Percentiles rank a stretch among this genome's conserved stretches.
Conservation (phyloP, 1,284 basidiomycete genomes). For the Tilletiopsis washingtonensis region DNA sequence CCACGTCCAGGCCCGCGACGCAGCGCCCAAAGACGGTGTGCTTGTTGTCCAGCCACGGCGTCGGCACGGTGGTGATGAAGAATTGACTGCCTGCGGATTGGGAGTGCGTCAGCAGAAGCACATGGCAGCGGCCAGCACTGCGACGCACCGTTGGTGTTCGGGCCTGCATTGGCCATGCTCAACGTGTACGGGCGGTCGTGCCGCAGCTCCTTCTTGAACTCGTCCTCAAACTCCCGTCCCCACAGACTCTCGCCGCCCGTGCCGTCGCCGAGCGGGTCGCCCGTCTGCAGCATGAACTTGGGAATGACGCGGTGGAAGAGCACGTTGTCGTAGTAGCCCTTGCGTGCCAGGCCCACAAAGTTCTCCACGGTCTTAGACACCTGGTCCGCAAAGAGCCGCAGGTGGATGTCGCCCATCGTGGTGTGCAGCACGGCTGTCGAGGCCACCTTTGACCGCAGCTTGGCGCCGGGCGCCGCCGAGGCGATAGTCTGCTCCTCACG, state of each 20-base stretch:
- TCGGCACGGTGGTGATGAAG: conserved; percentile 94
- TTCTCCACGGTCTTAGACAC: conserved; percentile 95
- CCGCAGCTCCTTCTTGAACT: conserved; percentile 77
- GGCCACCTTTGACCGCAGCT: conserved; percentile 4
- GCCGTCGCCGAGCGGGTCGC: conserved; percentile 92
- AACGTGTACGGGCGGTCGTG: conserved; percentile 95
- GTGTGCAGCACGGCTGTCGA: conserved; percentile 77
- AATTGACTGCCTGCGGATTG: conserved; percentile 64
- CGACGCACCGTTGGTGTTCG: conserved; percentile 67
- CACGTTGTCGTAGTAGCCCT: conserved; percentile 84
- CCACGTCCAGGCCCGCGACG: conserved; percentile 53
- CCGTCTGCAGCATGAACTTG: conserved; percentile 99
- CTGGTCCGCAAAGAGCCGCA: conserved; percentile 81
- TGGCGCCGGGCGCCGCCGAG: background rate
- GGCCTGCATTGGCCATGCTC: conserved; percentile 97
- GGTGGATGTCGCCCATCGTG: conserved; percentile 77
- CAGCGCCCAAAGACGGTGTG: conserved; percentile 57
- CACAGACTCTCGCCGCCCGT: conserved; percentile 91
- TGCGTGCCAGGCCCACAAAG: conserved; percentile 86
- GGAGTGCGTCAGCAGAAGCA: too few relatives aligned
- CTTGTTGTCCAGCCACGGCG: conserved; percentile 72
- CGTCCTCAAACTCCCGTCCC: conserved; percentile 91
- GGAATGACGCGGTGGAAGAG: conserved; percentile 97
- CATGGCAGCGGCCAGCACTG: too few relatives aligned
- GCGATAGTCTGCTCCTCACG: conserved; percentile 91